Evolutionary conservation across 192 early-diverging fungal genomes (phyloP), one percentile per base, ranked within the genome.

Genomic region (Gamsiella multidivaricata): DNA sequence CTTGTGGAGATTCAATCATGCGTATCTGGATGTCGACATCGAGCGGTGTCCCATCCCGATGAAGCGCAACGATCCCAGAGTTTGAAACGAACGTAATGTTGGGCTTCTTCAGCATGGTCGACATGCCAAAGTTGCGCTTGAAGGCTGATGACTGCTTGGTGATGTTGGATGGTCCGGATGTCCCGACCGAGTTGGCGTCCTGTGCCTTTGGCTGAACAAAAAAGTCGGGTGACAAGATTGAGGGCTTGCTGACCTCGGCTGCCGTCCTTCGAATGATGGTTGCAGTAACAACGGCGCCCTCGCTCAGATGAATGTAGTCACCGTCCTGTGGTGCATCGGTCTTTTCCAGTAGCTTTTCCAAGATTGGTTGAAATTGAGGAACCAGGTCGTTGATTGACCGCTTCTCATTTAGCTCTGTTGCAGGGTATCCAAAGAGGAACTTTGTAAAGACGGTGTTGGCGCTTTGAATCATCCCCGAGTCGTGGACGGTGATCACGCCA

Each of bases 21-120:
- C 89, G 70, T 43, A 91, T 82, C 42, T 90, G 87, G 47, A 91
- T 67, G 47, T 91, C 83, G 28, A 91, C 70, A 36, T 86, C 83
- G 29, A 91, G 82, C 1, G 70, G 69, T 7, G 83, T 88, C 18
- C 88, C 84, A 78, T 91, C 90, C 10, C 88, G 70, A 65, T 91
- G 90, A 15, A 88, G 60, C 26, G 85, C 86, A 9, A 87, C 71
- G 39, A 91, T 79, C 11, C 82, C 81, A 20, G 86, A 84, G 28
- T 69, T 69, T 41, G 60, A 72, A 10, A 72, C 11, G 52, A 76
- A 78, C 41, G 42, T 4, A 22, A 26, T 63, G 49, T 73, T 73
- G 43, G 56, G 32, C 57, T 36, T 78, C 39, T 69, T 78, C 14
- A 74, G 50, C 39, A 78, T 22, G 22, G 66, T 47, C 0, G 74